Evolutionary conservation across 202 grass and related monocot genomes (phyloP), one percentile per base, ranked within the genome.

Genomic region (Thinopyrum obtusiflorum): DNA sequence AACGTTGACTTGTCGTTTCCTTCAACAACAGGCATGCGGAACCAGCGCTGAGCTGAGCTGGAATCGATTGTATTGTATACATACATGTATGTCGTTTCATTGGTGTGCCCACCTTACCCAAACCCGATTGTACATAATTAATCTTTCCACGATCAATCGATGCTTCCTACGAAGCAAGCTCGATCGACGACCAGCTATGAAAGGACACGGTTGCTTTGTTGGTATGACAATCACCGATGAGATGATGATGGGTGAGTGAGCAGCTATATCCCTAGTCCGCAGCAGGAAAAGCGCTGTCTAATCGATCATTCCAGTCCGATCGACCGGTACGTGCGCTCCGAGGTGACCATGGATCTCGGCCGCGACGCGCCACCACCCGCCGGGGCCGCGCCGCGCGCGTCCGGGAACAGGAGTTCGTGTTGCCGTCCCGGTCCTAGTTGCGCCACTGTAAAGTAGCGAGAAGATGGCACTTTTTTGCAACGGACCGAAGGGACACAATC

Each of bases 221-320:
- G 51, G 37, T 36, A 36, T 25, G 13, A 25, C 76, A 61, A 14
- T 60, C 74, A 18, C 51, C 12, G 7, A 2, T 10, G 37, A 39
- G 37, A 39, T 9, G 37, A 37, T 4, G 33, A 40, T 63, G 57
- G 76, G 15, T 39, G 11, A 25, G 32, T 61, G n/a, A 20, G 14
- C 36, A 47, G 70, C 70, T 28, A 27, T 27, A 18, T 17, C 57
- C 4, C 57, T 42, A 59, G 57, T 61, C 35, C 4, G 40, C 61
- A 81, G 67, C 79, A 68, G 79, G 40, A 51, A 81, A 51, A 65
- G 20, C 79, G n/a, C 6, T 66, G 79, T 42, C 25, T 11, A 20
- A 74, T 27, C 18, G 9, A 74, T 68, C 79, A 35, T 21, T 53
- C 62, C 39, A 10, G 2, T 80, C 63, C 79, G 39, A 21, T 15